Conservation (phyloP, 768 basidiomycete species). For the Pisolithus tinctorius region DNA sequence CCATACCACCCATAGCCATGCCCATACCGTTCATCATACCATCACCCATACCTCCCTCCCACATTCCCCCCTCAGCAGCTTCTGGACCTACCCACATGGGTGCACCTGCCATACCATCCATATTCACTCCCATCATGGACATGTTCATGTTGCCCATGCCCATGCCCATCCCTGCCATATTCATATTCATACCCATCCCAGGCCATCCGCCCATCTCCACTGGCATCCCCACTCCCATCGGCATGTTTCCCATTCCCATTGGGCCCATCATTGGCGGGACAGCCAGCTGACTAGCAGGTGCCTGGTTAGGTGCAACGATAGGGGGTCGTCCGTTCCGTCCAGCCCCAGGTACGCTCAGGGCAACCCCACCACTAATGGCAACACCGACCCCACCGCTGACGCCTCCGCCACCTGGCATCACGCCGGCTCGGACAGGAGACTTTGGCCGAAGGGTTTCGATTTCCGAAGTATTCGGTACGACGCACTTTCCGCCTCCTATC, state of each 20-base stretch:
- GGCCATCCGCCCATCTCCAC: conserved; percentile 29
- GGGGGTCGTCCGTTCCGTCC: conserved; percentile 12
- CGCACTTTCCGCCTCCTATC: conserved; percentile 43
- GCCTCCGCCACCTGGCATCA: conserved; percentile 18
- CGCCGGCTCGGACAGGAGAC: conserved; percentile 56
- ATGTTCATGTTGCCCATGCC: conserved; percentile 34
- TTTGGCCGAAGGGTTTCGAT: conserved; percentile 83
- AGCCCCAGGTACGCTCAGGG: conserved; percentile 6
- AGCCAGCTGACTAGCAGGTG: conserved; percentile 22
- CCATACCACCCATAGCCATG: conserved; percentile 20
- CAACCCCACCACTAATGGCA: conserved; percentile 4
- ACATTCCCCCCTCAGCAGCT: conserved; percentile 27
- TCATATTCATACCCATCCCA: conserved; percentile 33
- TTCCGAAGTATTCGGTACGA: conserved; percentile 70
- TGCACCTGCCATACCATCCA: conserved; percentile 24
- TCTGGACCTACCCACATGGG: conserved; percentile 32
- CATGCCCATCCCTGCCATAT: conserved; percentile 34
- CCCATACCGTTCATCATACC: conserved; percentile 37
- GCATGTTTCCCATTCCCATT: conserved; percentile 33
- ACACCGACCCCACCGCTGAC: conserved; percentile 18
- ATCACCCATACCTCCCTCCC: conserved; percentile 33
- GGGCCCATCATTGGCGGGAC: conserved; percentile 14
- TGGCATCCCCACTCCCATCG: conserved; percentile 33
- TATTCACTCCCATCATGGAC: conserved; percentile 36
- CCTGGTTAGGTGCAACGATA: conserved; percentile 10